Conservation (phyloP, 2,329 filamentous ascomycete species). For the Fusarium sarcochroum region DNA sequence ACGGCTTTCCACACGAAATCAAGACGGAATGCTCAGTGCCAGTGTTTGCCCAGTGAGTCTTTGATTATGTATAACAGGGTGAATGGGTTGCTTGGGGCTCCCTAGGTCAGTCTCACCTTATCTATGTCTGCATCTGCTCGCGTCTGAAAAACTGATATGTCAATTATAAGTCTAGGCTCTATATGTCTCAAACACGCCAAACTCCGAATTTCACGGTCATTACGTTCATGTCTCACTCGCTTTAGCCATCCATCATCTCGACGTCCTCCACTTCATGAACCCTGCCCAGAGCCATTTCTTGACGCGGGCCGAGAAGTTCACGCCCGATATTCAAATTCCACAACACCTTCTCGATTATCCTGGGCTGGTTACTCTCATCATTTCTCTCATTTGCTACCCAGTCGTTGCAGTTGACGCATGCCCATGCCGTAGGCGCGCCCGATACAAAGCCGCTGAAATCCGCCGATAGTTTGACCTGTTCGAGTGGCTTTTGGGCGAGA, state of each 20-base stretch:
- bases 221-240: neutral
- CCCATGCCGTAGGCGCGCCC: slow-evolving; percentile 44
- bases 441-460: slow-evolving; percentile 32
- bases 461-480: slow-evolving; percentile 32
- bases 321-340: slow-evolving; percentile 22
- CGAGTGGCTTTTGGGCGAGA: slow-evolving; percentile 28
- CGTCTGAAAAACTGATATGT: slow-evolving; percentile 22
- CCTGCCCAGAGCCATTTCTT: slow-evolving; percentile 2
- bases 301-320: slow-evolving; percentile 14
- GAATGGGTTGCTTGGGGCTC: slow-evolving; percentile 1
- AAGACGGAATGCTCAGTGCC: slow-evolving; percentile 28
- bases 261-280: slow-evolving; percentile 15
- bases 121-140: neutral
- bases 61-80: slow-evolving; percentile 8
- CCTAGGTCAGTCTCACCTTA: slow-evolving; percentile 17
- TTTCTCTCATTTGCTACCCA: slow-evolving; percentile 50
- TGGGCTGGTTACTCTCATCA: slow-evolving; percentile 27
- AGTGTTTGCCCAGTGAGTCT: slow-evolving; percentile 1
- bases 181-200: slow-evolving; percentile 27
- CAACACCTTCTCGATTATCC: slow-evolving; percentile 39
- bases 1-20: slow-evolving; percentile 18
- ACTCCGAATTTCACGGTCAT: slow-evolving; percentile 19
- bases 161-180: slow-evolving; percentile 19
- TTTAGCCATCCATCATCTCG: slow-evolving; percentile 8
- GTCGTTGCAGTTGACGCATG: slow-evolving; percentile 54